Conservation (phyloP, 2,329 filamentous ascomycete species). For the Aspergillus sp. region DNA sequence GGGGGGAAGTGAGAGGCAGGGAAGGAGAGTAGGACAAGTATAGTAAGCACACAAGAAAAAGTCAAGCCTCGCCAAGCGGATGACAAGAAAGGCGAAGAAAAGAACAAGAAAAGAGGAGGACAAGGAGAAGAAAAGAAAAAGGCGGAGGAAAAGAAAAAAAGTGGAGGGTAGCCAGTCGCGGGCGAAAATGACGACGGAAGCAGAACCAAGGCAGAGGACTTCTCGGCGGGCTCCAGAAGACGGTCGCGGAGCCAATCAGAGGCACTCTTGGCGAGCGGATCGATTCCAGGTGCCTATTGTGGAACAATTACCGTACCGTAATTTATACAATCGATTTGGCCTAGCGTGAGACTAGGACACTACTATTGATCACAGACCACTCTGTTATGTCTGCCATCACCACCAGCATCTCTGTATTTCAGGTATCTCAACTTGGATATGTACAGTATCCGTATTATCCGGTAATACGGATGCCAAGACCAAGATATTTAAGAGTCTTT, state of each 20-base stretch:
- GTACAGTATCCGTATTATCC: background rate
- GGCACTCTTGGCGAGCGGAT: slow-evolving; percentile 11
- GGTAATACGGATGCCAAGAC: background rate
- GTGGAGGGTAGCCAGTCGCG: slow-evolving; percentile 6
- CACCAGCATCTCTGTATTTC: background rate
- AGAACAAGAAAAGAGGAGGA: slow-evolving; percentile 3
- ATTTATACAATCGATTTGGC: too few relatives aligned
- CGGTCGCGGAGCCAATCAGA: slow-evolving; percentile 11
- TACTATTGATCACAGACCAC: background rate
- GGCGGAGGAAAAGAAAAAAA: slow-evolving; percentile 10
- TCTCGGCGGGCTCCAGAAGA: background rate
- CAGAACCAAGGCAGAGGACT: slow-evolving; percentile 1
- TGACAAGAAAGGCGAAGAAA: background rate
- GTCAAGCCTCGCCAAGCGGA: slow-evolving; percentile 2
- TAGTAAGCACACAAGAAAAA: slow-evolving; percentile 7
- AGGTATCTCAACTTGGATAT: background rate
- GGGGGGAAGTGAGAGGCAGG: slow-evolving; percentile 3
- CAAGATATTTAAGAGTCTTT: background rate
- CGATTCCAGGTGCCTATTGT: background rate
- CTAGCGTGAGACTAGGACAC: background rate
- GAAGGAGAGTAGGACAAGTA: slow-evolving; percentile 6
- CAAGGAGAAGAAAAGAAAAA: slow-evolving; percentile 1
- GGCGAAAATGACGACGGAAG: slow-evolving; percentile 8
- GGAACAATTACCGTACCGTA: background rate
- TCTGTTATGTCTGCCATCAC: too few relatives aligned